A percentile compares a stretch with the other conserved stretches of the same genome.
Conservation (phyloP, 2,329 filamentous ascomycete genomes). For the Dactylellina sp. region DNA sequence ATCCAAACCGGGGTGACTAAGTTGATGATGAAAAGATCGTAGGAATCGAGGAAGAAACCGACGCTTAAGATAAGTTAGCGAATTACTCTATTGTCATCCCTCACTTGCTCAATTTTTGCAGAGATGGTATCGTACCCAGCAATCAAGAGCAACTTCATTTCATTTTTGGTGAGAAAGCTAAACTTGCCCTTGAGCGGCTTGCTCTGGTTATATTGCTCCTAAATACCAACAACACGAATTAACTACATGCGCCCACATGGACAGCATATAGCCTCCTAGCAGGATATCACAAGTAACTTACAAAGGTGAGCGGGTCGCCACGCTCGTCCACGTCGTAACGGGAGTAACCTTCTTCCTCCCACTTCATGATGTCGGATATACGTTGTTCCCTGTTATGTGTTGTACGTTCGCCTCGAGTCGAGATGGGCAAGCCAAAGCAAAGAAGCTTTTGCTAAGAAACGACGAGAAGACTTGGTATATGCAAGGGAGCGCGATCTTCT, state of each 20-base stretch:
- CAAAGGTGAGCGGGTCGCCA: conserved; percentile 49
- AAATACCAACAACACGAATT: conserved; percentile 4
- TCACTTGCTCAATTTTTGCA: no score
- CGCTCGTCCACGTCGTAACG: conserved; percentile 55
- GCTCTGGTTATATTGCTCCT: conserved; percentile 47
- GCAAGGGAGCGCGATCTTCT: not conserved
- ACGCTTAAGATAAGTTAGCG: conserved; percentile 66
- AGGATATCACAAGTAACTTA: conserved; percentile 9
- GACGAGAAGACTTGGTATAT: conserved; percentile 42
- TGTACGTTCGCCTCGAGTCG: no score
- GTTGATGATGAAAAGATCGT: conserved; percentile 81
- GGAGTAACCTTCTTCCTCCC: conserved; percentile 52
- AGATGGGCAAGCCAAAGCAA: conserved; percentile 7
- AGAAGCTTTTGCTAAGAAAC: conserved; percentile 51
- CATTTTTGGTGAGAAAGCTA: conserved; percentile 39
- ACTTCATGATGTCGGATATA: conserved; percentile 46
- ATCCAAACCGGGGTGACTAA: conserved; percentile 69
- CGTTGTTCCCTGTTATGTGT: conserved; percentile 2
- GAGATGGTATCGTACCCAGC: conserved; percentile 55
- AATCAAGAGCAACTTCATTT: conserved; percentile 44
- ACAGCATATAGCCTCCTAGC: not conserved
- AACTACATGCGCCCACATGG: not conserved
- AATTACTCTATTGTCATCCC: no score
- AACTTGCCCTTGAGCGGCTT: conserved; percentile 41
- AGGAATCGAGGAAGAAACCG: conserved; percentile 89